Conservation (phyloP, 1,284 basidiomycete genomes). For the Cystobasidium slooffiae region DNA sequence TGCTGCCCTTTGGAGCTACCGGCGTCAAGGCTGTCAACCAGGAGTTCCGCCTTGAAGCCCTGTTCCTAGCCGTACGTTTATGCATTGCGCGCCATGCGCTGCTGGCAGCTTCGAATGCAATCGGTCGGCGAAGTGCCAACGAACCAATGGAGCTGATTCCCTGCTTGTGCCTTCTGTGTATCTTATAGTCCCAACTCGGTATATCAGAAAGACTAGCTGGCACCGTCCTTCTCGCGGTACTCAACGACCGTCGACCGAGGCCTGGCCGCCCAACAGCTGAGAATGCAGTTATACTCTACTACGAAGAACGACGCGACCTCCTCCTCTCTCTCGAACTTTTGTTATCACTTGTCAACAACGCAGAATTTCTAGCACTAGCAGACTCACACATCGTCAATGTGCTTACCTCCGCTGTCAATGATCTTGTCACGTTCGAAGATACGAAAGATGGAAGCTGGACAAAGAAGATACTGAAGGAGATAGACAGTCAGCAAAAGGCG, state of each 20-base stretch:
- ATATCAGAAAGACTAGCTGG: constrained; percentile 77
- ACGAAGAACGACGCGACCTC: constrained; percentile 68
- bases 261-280: constrained; percentile 64
- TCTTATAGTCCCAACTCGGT: constrained; percentile 62
- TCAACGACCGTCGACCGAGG: constrained; percentile 64
- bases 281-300: constrained; percentile 68
- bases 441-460: constrained; percentile 60
- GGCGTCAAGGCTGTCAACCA: constrained; percentile 65
- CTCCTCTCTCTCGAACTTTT: constrained; percentile 68
- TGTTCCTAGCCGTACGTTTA: constrained; percentile 67
- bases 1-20: constrained; percentile 24
- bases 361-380: constrained; percentile 48
- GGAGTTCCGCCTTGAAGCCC: constrained; percentile 72
- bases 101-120: no score
- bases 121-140: no score
- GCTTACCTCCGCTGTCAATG: constrained; percentile 46
- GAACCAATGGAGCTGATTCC: no score
- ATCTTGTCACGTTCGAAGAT: constrained; percentile 49
- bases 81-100: neutral
- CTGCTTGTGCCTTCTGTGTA: neutral
- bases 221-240: constrained; percentile 68
- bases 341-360: constrained; percentile 55
- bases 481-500: constrained; percentile 60
- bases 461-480: constrained; percentile 66
- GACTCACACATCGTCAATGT: constrained; percentile 50